Evolutionary conservation across 2,329 filamentous ascomycete species (phyloP), one percentile per base, ranked within the genome.

Genomic region (Colletotrichum eremochloae): DNA sequence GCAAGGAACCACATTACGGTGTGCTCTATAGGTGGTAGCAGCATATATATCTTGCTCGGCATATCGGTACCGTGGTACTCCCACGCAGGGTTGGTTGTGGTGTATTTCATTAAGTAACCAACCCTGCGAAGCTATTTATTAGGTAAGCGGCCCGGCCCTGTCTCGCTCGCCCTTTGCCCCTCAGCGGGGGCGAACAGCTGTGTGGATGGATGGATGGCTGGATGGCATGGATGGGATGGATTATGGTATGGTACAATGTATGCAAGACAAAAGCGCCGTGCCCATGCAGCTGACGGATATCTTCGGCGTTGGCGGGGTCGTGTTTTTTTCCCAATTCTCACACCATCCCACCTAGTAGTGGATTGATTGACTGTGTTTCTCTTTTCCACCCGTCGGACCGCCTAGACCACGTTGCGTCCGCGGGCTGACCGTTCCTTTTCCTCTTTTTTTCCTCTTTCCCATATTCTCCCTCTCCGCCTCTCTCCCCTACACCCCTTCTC

Each of bases 271-370:
- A 24, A 24, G 24, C 24, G 24, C 24, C 24, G 24, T 24, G 24
- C 24, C 24, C 24, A 24, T 24, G 24, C 24, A 24, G 24, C 24
- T 24, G 24, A 24, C 24, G 24, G 24, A 71, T 73, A 73, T 58
- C 71, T 71, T 73, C 71, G 71, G 71, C 71, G 68, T 73, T 73
- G 68, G 71, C 68, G 71, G 71, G 71, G 71, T 73, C 56, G 9
- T 64, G 64, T 72, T 56, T 52, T 31, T 20, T 18, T 15, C 20
- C 20, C 48, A 71, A 44, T 62, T 71, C 71, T 67, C 57, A 57
- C 71, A 62, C 71, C 68, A 73, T 73, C 52, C 67, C 71, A 73
- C 62, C 69, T 56, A 38, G 61, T 46, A 38, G 36, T 38, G 36
- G 24, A 24, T 18, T 46, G 69, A 72, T 72, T 69, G 60, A 72